Evolutionary conservation across 345 rosid genomes (phyloP), one percentile per base, ranked within the genome.

Genomic region (Gossypioides kirkii): DNA sequence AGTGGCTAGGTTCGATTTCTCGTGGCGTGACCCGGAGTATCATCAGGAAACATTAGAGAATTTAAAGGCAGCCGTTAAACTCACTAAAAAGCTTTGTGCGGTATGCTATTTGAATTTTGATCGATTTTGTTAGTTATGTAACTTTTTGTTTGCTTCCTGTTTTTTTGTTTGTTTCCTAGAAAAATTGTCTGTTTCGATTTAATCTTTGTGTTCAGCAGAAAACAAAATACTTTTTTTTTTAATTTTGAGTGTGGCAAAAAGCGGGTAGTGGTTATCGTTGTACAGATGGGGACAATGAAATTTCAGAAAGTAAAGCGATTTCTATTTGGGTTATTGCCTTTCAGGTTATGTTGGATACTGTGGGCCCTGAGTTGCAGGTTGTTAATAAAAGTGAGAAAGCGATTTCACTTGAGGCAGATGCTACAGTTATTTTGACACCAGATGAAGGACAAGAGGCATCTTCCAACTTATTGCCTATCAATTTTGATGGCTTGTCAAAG

Each of bases 281-380:
- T 18, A 32, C 38, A 32, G 22, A 47, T 26, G 71, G 56, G 10
- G 38, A 68, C n/a, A 4, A 9, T 28, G 43, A 10, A 49, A n/a
- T 10, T 22, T 50, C 17, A 58, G 58, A 49, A 49, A 28, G 26
- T 47, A 26, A 26, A 49, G 9, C n/a, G 59, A 68, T 49, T 49
- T 49, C 10, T 28, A 17, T 68, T 16, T 46, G 55, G 54, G 66
- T 55, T 55, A 32, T 55, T 55, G 26, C 28, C 6, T 58, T 16
- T 72, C 76, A 92, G 99, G 98, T 95, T 80, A 92, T 95, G 99
- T 81, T 95, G 79, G 99, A 95, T 69, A 92, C 98, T 0, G 99
- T 95, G 38, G 99, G 99, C 46, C 82, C 99, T 10, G 99, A 95
- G 82, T 74, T 95, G 80, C 99, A 91, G 88, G 99, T 95, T 50